Conservation (phyloP, 2,329 filamentous ascomycete genomes). For the Camillea tinctor region DNA sequence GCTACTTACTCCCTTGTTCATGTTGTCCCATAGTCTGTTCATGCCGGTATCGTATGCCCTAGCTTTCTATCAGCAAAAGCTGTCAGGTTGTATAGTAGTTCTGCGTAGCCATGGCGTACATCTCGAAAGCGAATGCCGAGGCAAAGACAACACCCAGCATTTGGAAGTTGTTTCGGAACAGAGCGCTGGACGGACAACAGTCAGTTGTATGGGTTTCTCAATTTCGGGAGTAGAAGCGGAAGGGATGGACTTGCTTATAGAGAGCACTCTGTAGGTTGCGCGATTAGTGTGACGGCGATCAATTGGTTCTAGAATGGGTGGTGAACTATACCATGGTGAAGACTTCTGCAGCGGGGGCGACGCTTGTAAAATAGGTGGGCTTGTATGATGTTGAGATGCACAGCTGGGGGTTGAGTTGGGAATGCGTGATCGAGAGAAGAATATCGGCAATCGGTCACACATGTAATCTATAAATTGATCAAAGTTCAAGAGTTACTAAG, state of each 20-base stretch:
- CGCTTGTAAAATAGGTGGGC: not conserved
- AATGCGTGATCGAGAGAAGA: not conserved
- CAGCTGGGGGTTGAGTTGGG: not conserved
- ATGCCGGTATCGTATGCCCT: conserved; percentile 82
- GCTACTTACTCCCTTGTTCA: conserved; percentile 84
- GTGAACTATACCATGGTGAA: conserved; percentile 53
- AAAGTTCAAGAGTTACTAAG: conserved; percentile 8
- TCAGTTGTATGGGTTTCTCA: conserved; percentile 22
- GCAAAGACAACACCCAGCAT: conserved; percentile 87
- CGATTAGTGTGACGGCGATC: conserved; percentile 30
- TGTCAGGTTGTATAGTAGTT: conserved; percentile 3
- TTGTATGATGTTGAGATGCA: not conserved
- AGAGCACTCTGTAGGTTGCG: conserved; percentile 44
- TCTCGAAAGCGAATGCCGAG: conserved; percentile 85
- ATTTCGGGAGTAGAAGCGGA: conserved; percentile 18
- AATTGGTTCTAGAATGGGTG: conserved; percentile 8
- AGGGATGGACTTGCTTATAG: conserved; percentile 55
- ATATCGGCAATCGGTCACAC: not conserved
- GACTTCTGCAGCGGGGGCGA: conserved; percentile 1
- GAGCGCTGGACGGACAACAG: conserved; percentile 53
- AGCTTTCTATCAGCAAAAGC: conserved; percentile 34
- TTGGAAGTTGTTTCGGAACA: conserved; percentile 84
- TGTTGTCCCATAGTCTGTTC: conserved; percentile 83
- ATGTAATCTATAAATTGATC: conserved; percentile 2
- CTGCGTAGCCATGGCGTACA: conserved; percentile 64